A percentile compares a stretch with the other conserved stretches of the same genome.
Conservation (phyloP, 345 rosid species). For the Populus simonii region DNA sequence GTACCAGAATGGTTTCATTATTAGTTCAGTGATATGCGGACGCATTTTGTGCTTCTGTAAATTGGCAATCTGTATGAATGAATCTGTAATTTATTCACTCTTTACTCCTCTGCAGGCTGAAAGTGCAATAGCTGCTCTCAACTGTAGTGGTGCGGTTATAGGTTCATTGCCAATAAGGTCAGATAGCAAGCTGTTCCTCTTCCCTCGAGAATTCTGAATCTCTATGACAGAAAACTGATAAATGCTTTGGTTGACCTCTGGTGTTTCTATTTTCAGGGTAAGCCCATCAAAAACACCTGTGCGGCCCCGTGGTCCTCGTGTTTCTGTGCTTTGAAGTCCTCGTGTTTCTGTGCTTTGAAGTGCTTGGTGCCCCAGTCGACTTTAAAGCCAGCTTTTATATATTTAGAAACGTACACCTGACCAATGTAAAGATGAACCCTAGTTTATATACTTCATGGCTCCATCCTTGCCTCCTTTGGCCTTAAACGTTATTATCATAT, state of each 20-base stretch:
- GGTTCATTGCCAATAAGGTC: conserved; percentile 95
- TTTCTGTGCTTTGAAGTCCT: conserved; percentile 3
- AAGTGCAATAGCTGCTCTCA: conserved; percentile 89
- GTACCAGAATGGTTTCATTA: background rate
- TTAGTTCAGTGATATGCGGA: background rate
- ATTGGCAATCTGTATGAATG: background rate
- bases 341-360: conserved; percentile 23
- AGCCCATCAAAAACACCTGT: conserved; percentile 99
- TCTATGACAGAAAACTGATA: background rate
- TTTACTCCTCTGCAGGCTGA: conserved; percentile 68
- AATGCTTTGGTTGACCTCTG: background rate
- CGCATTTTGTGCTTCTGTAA: background rate
- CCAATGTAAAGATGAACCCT: background rate
- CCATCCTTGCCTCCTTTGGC: conserved; percentile 14
- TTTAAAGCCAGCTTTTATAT: conserved; percentile 1
- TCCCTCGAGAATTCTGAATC: background rate
- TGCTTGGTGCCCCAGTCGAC: background rate
- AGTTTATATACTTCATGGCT: conserved; percentile 14
- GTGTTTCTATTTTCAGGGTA: conserved; percentile 56
- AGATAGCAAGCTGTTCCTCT: background rate
- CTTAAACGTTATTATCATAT: conserved; percentile 24
- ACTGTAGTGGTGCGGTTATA: conserved; percentile 79
- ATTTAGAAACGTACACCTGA: conserved; percentile 4
- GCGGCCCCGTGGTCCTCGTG: conserved; percentile 65
- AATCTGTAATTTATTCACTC: background rate